Conservation (phyloP, 225 moss, liverwort and hornwort genomes). For the Polytrichum formosum region DNA sequence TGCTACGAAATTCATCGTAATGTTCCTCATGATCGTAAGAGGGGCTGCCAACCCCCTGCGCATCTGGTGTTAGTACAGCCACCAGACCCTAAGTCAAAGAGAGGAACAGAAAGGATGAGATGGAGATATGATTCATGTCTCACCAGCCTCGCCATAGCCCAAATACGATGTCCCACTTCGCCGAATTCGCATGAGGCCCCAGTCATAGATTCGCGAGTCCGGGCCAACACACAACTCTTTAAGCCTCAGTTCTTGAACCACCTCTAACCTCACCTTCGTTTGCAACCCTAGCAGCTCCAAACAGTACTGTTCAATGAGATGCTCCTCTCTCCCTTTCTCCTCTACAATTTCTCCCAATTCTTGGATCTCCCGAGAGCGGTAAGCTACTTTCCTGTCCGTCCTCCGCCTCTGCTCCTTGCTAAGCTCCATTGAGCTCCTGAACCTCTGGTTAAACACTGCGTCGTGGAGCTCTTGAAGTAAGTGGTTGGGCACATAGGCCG, state of each 20-base stretch:
- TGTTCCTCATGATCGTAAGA: too few relatives aligned
- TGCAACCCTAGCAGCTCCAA: conserved; percentile 67
- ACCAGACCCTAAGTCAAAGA: neutral
- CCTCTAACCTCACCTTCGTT: conserved; percentile 81
- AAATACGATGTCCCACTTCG: conserved; percentile 62
- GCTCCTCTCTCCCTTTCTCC: conserved; percentile 33
- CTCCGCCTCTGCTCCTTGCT: conserved; percentile 69
- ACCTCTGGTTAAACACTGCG: conserved; percentile 43
- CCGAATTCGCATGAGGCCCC: conserved; percentile 86
- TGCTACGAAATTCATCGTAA: too few relatives aligned
- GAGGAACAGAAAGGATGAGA: neutral
- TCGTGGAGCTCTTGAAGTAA: conserved; percentile 77
- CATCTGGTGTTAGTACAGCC: neutral
- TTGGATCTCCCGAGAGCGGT: conserved; percentile 73
- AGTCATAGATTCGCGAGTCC: conserved; percentile 71
- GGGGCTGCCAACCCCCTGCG: neutral
- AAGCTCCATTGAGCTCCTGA: conserved; percentile 55
- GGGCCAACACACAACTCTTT: conserved; percentile 63
- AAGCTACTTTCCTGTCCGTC: conserved; percentile 55
- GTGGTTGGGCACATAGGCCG: conserved; percentile 41
- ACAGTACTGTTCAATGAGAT: conserved; percentile 47
- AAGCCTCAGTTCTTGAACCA: conserved; percentile 70
- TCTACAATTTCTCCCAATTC: conserved; percentile 41
- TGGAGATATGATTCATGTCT: conserved; percentile 2
- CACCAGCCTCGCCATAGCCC: conserved; percentile 55